Base-by-base conservation (phyloP, 257 asterid species). In the Solanum peruvianum region DNA sequence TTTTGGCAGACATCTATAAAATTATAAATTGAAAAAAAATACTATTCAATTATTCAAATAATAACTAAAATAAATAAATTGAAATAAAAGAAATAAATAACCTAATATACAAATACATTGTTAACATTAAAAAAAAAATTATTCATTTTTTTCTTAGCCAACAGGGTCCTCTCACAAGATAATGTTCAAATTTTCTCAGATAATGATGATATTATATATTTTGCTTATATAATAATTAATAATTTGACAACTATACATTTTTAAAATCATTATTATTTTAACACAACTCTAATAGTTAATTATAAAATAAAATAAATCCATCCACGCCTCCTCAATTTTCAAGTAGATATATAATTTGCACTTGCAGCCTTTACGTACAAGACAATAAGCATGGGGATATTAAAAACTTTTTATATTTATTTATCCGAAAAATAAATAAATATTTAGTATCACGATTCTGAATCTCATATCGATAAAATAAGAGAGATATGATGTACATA, bases 131-230 rank as follows among this genome's bases (percentile, higher is more conserved):
- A 73, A 73, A 37, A 37, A 3, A 2, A 10, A 20, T 21, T 4
- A 37, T 80, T 80, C 20, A 7, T 16, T 10, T 31, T 14, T 47
- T 45, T 7, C 13, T 23, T 18, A 27, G 84, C 3, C 62, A 80
- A 80, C 9, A 9, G 27, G 85, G 67, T 18, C 89, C 89, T 67
- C 76, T 85, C 69, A 29, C 71, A 72, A 73, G 87, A 87, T 87
- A 80, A 64, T 33, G 62, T 44, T 78, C 70, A 70, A 85, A 47
- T 66, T 70, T 66, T 29, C 67, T 80, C 84, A 27, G 25, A 89
- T 33, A 33, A 33, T 33, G 35, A 33, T 33, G 5, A 33, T 33
- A 33, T 33, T 52, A 73, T 12, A 86, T 12, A 73, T 5, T 31
- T 33, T 39, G 64, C 86, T 37, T 13, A 58, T 25, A 23, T 58